Percentiles rank a stretch among this genome's conserved stretches.
These are phyloP conservation scores for Aureococcus anophagefferens DNA, from an alignment of 108 stramenopile genomes.

Conservation along the genomic window DNA sequence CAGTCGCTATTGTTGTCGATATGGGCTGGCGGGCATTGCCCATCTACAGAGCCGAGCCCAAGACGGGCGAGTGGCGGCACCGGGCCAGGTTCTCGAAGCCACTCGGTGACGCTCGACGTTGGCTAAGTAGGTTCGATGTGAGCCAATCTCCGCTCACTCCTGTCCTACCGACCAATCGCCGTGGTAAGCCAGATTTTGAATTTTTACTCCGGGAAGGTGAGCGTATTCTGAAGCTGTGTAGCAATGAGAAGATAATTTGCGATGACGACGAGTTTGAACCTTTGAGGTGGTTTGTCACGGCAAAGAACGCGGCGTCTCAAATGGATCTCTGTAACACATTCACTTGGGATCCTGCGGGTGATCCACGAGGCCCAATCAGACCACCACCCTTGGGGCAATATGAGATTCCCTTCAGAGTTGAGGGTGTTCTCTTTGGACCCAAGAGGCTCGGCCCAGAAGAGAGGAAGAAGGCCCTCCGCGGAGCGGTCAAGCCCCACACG, in stretches of 20 bases:
- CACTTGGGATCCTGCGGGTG: no score
- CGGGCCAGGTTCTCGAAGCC: background rate
- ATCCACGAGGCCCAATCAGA: no score
- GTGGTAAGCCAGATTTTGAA: background rate
- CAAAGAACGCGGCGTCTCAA: no score
- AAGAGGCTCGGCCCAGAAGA: background rate
- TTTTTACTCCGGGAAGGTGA: background rate
- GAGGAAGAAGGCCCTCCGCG: background rate
- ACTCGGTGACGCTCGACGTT: background rate
- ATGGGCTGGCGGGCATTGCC: constrained; percentile 35
- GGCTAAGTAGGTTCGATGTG: background rate
- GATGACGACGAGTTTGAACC: no score
- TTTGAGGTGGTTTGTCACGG: no score
- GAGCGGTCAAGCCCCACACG: no score
- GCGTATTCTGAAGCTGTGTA: background rate
- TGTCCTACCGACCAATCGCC: background rate
- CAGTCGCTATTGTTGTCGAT: constrained; percentile 37
- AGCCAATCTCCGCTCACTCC: background rate
- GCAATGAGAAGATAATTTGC: background rate
- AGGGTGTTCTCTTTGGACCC: background rate
- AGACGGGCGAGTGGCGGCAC: constrained; percentile 28
- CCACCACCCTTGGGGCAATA: no score
- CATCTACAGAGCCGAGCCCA: constrained; percentile 31
- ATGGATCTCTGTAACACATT: no score
- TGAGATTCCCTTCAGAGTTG: background rate